Percentiles rank a stretch among this genome's conserved stretches.
Evolutionary conservation across 192 early-diverging fungal species (phyloP).

Genomic region (Kickxella alabastrina): DNA sequence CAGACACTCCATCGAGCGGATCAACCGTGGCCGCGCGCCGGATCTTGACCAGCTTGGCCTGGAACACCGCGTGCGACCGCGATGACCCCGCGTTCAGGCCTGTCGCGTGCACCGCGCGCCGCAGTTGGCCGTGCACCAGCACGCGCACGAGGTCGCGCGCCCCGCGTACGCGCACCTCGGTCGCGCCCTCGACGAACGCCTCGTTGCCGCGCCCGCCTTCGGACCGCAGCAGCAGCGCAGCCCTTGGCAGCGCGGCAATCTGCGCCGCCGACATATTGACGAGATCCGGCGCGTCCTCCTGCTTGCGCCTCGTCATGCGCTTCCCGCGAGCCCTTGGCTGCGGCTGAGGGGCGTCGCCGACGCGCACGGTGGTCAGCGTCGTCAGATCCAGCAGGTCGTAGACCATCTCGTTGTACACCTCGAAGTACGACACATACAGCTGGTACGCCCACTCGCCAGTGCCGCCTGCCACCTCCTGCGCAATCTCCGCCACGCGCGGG

Average conservation of each 20-base stretch:
- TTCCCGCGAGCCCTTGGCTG: constrained; percentile 1
- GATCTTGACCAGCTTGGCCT: constrained; percentile 59
- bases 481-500: constrained; percentile 11
- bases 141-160: constrained; percentile 59
- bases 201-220: constrained; percentile 43
- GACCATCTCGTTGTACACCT: constrained; percentile 86
- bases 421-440: constrained; percentile 84
- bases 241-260: constrained; percentile 22
- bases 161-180: constrained; percentile 55
- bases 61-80: constrained; percentile 65
- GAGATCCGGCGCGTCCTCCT: constrained; percentile 17
- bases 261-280: constrained; percentile 24
- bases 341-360: constrained; percentile 1
- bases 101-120: constrained; percentile 58
- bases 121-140: constrained; percentile 55
- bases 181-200: constrained; percentile 61
- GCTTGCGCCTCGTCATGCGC: neutral
- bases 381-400: constrained; percentile 72
- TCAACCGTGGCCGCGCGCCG: constrained; percentile 42
- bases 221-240: constrained; percentile 28
- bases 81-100: constrained; percentile 56
- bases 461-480: constrained; percentile 4
- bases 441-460: constrained; percentile 64
- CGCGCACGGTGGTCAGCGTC: constrained; percentile 44
- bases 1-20: neutral